Percentiles rank a stretch among this genome's conserved stretches.
Evolutionary conservation across 1,139 yeast genomes (phyloP).

Genomic region (Geotrichum siamense): DNA sequence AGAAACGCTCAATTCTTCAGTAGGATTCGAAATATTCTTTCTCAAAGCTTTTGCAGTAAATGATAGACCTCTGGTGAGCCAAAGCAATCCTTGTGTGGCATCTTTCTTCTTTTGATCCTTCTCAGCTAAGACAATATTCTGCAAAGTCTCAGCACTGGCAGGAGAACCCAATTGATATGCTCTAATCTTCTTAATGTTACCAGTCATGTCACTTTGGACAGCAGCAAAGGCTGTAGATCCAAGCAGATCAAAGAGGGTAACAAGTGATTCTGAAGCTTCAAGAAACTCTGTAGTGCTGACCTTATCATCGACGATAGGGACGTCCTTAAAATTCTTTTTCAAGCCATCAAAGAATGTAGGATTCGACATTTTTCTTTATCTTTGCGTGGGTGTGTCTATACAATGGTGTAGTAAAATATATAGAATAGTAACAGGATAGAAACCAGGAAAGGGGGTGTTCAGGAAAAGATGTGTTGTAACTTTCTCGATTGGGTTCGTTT

Average conservation of each 20-base stretch:
- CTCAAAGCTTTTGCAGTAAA: slow-evolving; percentile 87
- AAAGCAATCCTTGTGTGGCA: slow-evolving; percentile 86
- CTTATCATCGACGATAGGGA: slow-evolving; percentile 50
- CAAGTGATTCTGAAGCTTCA: slow-evolving; percentile 78
- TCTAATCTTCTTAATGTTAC: slow-evolving; percentile 49
- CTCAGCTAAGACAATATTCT: slow-evolving; percentile 63
- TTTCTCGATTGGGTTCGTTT: too few species aligned
- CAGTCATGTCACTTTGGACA: slow-evolving; percentile 84
- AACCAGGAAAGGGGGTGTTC: too few species aligned
- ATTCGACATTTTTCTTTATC: slow-evolving; percentile 13
- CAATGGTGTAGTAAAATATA: too few species aligned
- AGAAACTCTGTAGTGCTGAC: slow-evolving; percentile 68
- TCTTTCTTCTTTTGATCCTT: slow-evolving; percentile 60
- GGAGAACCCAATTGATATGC: slow-evolving; percentile 58
- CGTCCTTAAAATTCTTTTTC: slow-evolving; percentile 69
- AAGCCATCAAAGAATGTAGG: slow-evolving; percentile 67
- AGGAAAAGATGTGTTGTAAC: too few species aligned
- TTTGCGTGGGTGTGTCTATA: too few species aligned
- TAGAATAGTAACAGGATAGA: too few species aligned
- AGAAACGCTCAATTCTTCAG: slow-evolving; percentile 63
- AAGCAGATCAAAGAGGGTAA: slow-evolving; percentile 71
- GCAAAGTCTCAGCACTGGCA: slow-evolving; percentile 55
- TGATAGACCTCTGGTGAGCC: slow-evolving; percentile 77
- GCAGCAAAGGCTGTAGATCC: slow-evolving; percentile 82
- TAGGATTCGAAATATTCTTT: slow-evolving; percentile 56